Base-by-base conservation (phyloP, 495 filamentous ascomycete species). In the Daldinia concentrica region DNA sequence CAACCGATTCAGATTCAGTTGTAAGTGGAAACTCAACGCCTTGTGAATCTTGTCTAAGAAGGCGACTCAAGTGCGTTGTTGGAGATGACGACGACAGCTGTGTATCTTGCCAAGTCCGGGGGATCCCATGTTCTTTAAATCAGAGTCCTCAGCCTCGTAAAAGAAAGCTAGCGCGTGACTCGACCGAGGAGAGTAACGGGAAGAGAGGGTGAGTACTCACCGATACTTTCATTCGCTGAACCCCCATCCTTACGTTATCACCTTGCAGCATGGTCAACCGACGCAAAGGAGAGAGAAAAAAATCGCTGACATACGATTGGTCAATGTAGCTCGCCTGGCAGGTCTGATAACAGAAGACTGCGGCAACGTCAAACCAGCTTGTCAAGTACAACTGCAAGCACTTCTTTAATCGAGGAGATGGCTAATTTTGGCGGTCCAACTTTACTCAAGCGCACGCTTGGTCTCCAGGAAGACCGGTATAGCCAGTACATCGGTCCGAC, bases 1-100 rank as follows among this genome's bases (percentile, higher is more conserved):
- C 84, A 61, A 77, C 73, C n/a, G 84, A 86, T 48, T 84, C 84
- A 19, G 78, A 82, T 52, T 86, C 83, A 66, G 71, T 73, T 26
- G 72, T 81, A 58, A 84, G 77, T 76, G 80, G 82, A 22, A 74
- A 73, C n/a, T 58, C 74, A 22, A 71, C 79, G 39, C 74, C 84
- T 43, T 88, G 86, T 76, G 85, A 84, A 74, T 79, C 92, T 45
- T 99, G 95, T 81, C 85, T 93, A 63, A 87, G 88, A 79, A 85
- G 94, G 76, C 93, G 94, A 79, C 93, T 90, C 74, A 90, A 93
- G 74, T 99, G 95, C 82, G 93, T 96, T 62, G 92, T 97, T 81
- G 91, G 93, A 76, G 88, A 89, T 50, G 89, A 89, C 27, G 86
- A 88, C 37, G 85, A 86, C 29, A 84, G 81, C 74, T 91, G 89